Evolutionary conservation across 257 asterid species (phyloP).

Genomic region (Echites panduratus): DNA sequence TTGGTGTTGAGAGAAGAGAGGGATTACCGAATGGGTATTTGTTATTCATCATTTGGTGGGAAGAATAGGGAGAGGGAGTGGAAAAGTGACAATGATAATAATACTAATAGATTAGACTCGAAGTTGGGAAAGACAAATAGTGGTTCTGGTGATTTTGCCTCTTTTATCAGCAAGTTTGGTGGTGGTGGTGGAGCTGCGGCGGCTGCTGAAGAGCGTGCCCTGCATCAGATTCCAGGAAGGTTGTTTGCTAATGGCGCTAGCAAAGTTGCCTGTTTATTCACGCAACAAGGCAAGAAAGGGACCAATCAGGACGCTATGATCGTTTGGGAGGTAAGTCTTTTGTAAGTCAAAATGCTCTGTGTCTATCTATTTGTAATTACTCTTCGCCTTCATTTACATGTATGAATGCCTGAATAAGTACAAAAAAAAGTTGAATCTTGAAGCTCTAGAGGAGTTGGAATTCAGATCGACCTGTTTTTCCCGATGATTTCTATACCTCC

Average conservation of each 20-base stretch:
- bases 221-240: slow-evolving; percentile 82
- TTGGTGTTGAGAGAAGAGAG: neutral
- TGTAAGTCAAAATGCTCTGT: neutral
- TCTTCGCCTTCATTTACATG: neutral
- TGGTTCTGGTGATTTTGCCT: slow-evolving; percentile 57
- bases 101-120: slow-evolving; percentile 25
- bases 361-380: neutral
- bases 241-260: slow-evolving; percentile 63
- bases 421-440: slow-evolving; percentile 6
- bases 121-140: slow-evolving; percentile 45
- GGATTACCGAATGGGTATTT: slow-evolving; percentile 65
- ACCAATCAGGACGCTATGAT: slow-evolving; percentile 97
- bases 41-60: slow-evolving; percentile 51
- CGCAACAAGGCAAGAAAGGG: slow-evolving; percentile 97
- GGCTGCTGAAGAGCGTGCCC: slow-evolving; percentile 64
- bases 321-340: slow-evolving; percentile 85
- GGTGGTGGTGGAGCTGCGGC: slow-evolving; percentile 39
- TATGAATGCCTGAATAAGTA: neutral
- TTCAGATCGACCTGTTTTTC: neutral
- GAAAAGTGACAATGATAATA: slow-evolving; percentile 30
- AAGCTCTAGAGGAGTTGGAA: neutral
- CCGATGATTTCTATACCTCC: neutral
- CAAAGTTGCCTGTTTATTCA: slow-evolving; percentile 58
- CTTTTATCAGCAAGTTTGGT: slow-evolving; percentile 63
- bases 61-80: slow-evolving; percentile 37